A percentile compares a stretch with the other conserved stretches of the same genome.
Evolutionary conservation across 73 alveolate genomes (phyloP).

Genomic region (Uronychia setigera): DNA sequence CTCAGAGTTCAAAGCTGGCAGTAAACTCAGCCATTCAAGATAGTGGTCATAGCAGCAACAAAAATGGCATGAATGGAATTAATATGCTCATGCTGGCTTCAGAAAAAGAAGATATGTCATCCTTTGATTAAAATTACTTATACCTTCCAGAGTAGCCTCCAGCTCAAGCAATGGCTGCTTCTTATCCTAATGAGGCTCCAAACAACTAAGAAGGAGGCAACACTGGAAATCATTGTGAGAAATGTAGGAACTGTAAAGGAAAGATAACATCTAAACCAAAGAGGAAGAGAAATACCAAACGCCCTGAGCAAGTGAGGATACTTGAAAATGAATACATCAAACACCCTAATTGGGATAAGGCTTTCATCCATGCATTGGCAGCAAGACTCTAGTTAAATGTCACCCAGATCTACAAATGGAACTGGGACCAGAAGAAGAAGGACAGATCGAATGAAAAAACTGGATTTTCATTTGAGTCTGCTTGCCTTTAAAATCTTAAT

Average conservation of each 20-base stretch:
- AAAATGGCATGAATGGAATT: too few species aligned
- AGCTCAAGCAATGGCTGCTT: too few species aligned
- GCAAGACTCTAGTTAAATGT: constrained; percentile 49
- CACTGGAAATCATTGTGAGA: neutral
- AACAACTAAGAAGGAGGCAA: too few species aligned
- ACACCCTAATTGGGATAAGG: constrained; percentile 63
- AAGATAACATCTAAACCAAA: neutral
- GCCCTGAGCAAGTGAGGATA: constrained; percentile 31
- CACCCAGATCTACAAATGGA: constrained; percentile 75
- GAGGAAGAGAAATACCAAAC: constrained; percentile 48
- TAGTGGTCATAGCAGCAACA: too few species aligned
- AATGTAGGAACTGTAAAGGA: neutral
- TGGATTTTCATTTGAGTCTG: neutral
- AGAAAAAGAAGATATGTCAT: too few species aligned
- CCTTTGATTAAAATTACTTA: too few species aligned
- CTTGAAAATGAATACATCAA: constrained; percentile 50
- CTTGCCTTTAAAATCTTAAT: neutral
- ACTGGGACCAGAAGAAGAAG: constrained; percentile 74
- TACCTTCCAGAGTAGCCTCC: too few species aligned
- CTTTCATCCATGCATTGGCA: constrained; percentile 29
- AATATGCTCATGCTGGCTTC: too few species aligned
- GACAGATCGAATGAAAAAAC: neutral
- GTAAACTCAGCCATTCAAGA: too few species aligned
- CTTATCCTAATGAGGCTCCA: too few species aligned
- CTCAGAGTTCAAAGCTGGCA: too few species aligned